Evolutionary conservation across 1,284 basidiomycete species (phyloP).

Genomic region (Ceratobasidium sp.): DNA sequence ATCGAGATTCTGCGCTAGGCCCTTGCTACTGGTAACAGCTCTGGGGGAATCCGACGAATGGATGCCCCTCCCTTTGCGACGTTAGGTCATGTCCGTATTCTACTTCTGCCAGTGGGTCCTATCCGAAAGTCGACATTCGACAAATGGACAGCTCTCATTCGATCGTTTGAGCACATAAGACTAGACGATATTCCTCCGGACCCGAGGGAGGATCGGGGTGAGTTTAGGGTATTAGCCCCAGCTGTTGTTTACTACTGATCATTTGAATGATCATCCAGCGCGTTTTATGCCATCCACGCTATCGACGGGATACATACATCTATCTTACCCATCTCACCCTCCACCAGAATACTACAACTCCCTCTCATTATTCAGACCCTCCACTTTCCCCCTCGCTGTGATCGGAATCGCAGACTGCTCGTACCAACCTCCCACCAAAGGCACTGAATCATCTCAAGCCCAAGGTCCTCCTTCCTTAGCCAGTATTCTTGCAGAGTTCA

Average conservation of each 20-base stretch:
- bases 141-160: conserved; percentile 76
- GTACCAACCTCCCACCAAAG: conserved; percentile 53
- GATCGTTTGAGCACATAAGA: conserved; percentile 76
- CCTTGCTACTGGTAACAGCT: background rate
- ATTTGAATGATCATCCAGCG: conserved; percentile 59
- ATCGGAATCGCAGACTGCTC: conserved; percentile 81
- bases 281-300: conserved; percentile 86
- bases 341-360: conserved; percentile 69
- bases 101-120: conserved; percentile 82
- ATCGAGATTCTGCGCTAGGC: too few species aligned
- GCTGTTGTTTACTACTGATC: conserved; percentile 7
- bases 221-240: conserved; percentile 19
- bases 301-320: conserved; percentile 78
- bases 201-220: conserved; percentile 82
- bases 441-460: background rate
- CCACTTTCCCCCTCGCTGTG: conserved; percentile 82
- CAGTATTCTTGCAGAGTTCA: conserved; percentile 75
- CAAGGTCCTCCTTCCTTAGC: conserved; percentile 64
- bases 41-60: conserved; percentile 60
- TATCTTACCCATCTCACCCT: conserved; percentile 79
- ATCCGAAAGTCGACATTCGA: conserved; percentile 76
- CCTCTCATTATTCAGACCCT: conserved; percentile 77
- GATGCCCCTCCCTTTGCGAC: conserved; percentile 80
- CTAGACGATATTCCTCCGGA: conserved; percentile 84
- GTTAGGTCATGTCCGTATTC: conserved; percentile 80